Conservation (phyloP, 2,329 filamentous ascomycete species). For the Xylariales sp. region DNA sequence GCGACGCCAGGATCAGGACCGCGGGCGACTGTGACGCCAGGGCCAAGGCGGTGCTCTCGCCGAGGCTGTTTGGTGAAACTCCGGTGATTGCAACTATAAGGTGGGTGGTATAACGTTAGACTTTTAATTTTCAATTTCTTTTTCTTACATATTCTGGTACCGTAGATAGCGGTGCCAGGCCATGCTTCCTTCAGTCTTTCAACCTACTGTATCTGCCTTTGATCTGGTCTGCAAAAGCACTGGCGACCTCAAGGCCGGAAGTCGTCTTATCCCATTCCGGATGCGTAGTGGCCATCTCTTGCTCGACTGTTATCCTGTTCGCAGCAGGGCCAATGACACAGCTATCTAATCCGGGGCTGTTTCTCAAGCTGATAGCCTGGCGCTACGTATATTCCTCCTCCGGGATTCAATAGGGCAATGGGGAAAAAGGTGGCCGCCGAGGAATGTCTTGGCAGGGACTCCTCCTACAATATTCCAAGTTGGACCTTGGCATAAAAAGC, state of each 20-base stretch:
- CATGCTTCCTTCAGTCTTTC: too few species aligned
- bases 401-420: too few species aligned
- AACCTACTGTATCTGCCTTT: conserved; percentile 20
- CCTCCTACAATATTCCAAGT: too few species aligned
- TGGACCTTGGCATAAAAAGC: too few species aligned
- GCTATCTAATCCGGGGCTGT: background rate
- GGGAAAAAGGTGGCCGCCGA: too few species aligned
- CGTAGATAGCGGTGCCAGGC: too few species aligned
- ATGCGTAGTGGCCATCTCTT: conserved; percentile 20
- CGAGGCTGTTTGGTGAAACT: conserved; percentile 36
- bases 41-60: conserved; percentile 33
- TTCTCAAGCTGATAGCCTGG: too few species aligned
- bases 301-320: background rate
- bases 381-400: too few species aligned
- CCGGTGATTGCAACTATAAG: conserved; percentile 35
- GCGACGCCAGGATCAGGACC: conserved; percentile 39
- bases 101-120: background rate
- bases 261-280: conserved; percentile 22
- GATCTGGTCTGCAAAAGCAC: conserved; percentile 19
- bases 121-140: background rate
- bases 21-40: conserved; percentile 39
- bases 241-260: conserved; percentile 30
- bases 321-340: too few species aligned
- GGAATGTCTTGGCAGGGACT: too few species aligned
- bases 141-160: too few species aligned